Base-by-base conservation (phyloP, 192 early-diverging fungal genomes). In the Dimargaris xerosporica region DNA sequence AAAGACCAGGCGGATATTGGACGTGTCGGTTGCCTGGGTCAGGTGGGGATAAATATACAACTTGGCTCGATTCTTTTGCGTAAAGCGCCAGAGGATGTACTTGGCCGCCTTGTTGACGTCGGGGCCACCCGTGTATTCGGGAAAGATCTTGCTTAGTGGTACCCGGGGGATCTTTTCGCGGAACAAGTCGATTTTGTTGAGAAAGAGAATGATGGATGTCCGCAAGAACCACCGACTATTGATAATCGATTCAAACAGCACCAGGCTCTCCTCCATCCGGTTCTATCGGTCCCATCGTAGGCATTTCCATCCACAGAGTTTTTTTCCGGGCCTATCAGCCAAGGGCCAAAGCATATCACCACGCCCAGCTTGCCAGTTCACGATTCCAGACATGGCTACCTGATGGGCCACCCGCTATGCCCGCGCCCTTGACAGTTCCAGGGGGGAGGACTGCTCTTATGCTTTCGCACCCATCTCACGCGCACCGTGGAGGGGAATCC, bases 121-220 rank as follows among this genome's bases (percentile, higher is more conserved):
- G n/a, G 81, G 67, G 11, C 87, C 89, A 55, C 87, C 75, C 9
- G 73, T 77, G 72, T 92, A 96, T 66, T 96, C 93, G 7, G 91
- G 86, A 66, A 92, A 96, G 78, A 86, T 93, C 52, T 79, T 73
- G 66, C 83, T 77, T 29, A 96, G 71, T 30, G 89, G 89, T 47
- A 86, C 79, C 67, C 78, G 74, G 31, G 78, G 74, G 65, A 96
- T 71, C 67, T 96, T 96, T 39, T 77, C 77, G 53, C 79, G 81
- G 66, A 96, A 91, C 31, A 96, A 70, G 65, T 96, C 93, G 48
- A 91, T 85, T 65, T 96, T 96, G 80, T 96, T 96, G 63, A 96
- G 75, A 69, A 96, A 96, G 12, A 96, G 73, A 58, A 96, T 90
- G 61, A 96, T 91, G 11, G 89, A 87, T 23, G 90, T 91, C 58